phyloP scores from a whole-genome alignment of 23 red algal species.

The Cyanidioschyzon merolae region DNA sequence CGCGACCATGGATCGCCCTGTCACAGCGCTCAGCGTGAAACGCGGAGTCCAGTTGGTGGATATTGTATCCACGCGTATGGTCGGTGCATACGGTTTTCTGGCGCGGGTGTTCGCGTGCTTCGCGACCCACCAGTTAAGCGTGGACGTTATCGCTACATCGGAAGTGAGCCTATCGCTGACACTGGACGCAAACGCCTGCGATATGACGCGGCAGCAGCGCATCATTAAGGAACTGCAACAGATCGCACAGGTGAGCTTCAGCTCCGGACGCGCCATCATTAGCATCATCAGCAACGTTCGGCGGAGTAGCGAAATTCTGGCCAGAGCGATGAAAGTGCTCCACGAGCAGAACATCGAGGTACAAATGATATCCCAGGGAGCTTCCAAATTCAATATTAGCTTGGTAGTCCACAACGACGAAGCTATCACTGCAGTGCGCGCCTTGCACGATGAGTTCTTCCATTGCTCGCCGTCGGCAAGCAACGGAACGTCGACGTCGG shows the following conservation, averaged over 20 bases:
- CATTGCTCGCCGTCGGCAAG: neutral
- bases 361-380: conserved; percentile 93
- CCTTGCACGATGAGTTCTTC: conserved; percentile 68
- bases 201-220: conserved; percentile 16
- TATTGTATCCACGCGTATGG: conserved; percentile 83
- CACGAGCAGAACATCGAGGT: conserved; percentile 50
- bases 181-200: conserved; percentile 37
- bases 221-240: conserved; percentile 49
- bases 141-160: conserved; percentile 92
- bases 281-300: conserved; percentile 61
- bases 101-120: conserved; percentile 74
- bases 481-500: neutral
- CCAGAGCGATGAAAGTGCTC: conserved; percentile 51
- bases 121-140: conserved; percentile 47
- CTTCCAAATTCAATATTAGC: conserved; percentile 86
- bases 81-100: conserved; percentile 91
- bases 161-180: conserved; percentile 90
- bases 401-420: conserved; percentile 49
- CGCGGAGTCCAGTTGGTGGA: conserved; percentile 75
- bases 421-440: conserved; percentile 36
- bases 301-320: conserved; percentile 57
- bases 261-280: conserved; percentile 57
- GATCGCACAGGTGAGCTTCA: conserved; percentile 42
- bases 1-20: conserved; percentile 32
- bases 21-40: conserved; percentile 84